Percentiles rank a stretch among this genome's conserved stretches.
Conservation (phyloP, 495 filamentous ascomycete species). For the Hypoxylon lienhwacheense region DNA sequence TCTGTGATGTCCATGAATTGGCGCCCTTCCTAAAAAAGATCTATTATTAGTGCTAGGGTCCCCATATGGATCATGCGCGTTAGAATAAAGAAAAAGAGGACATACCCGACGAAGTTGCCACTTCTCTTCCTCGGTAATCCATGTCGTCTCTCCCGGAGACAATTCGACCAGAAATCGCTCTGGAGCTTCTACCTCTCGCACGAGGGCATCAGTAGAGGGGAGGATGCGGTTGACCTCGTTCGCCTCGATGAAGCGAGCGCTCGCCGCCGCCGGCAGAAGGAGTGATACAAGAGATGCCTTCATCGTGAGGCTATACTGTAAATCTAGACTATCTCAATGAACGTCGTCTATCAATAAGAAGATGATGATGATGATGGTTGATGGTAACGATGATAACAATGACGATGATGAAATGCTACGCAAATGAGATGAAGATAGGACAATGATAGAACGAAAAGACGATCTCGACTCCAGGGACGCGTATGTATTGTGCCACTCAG, state of each 20-base stretch:
- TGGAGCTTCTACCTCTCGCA: conserved; percentile 38
- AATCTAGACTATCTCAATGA: not conserved
- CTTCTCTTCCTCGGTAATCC: conserved; percentile 94
- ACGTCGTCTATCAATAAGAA: too few species aligned
- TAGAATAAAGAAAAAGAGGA: conserved; percentile 8
- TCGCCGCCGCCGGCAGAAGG: conserved; percentile 50
- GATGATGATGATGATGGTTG: too few species aligned
- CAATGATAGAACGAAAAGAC: not conserved
- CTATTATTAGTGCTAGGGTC: conserved; percentile 12
- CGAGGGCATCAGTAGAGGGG: conserved; percentile 40
- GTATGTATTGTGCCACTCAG: too few species aligned
- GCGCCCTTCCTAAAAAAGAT: conserved; percentile 63
- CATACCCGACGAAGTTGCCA: conserved; percentile 84
- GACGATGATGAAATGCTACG: not conserved
- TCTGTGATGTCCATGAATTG: conserved; percentile 97
- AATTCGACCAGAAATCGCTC: conserved; percentile 81
- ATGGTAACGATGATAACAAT: too few species aligned
- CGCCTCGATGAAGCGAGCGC: conserved; percentile 55
- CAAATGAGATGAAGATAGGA: not conserved
- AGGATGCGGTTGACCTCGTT: conserved; percentile 47
- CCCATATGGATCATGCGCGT: not conserved
- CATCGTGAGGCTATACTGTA: conserved; percentile 38
- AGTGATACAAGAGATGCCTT: conserved; percentile 51
- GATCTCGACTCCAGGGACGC: not conserved
- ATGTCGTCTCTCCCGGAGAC: conserved; percentile 77